Conservation (phyloP, 2,329 filamentous ascomycete species). For the Macrophomina pseudophaseolina region DNA sequence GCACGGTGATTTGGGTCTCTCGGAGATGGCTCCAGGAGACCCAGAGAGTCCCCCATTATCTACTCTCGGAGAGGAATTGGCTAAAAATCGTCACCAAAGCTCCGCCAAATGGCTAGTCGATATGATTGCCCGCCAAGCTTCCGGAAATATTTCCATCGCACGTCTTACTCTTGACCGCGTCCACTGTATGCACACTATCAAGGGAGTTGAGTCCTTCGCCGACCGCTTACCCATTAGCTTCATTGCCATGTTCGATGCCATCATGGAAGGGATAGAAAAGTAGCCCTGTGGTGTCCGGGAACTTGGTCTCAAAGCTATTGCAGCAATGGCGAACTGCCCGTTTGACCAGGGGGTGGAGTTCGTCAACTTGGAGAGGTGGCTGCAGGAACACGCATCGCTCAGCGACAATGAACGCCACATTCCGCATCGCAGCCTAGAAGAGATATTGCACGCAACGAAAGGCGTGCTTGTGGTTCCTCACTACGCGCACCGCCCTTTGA, state of each 20-base stretch:
- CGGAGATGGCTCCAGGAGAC: not conserved
- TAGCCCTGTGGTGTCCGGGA: not conserved
- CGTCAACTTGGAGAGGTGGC: not conserved
- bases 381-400: not conserved
- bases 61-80: not conserved
- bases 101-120: not conserved
- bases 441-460: not conserved
- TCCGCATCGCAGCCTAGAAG: not conserved
- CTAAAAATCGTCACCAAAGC: not conserved
- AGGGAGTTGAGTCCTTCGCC: not conserved
- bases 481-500: not conserved
- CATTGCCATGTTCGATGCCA: constrained; percentile 16
- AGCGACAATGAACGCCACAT: not conserved
- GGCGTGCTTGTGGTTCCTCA: not conserved
- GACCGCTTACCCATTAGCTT: constrained; percentile 19
- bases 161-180: not conserved
- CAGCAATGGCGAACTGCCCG: constrained; percentile 3
- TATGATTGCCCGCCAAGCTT: not conserved
- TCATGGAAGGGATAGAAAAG: constrained; percentile 3
- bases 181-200: not conserved
- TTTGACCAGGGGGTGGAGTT: not conserved
- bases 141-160: not conserved
- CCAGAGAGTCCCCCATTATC: not conserved
- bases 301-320: constrained; percentile 16
- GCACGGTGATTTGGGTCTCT: constrained; percentile 2